Percentiles rank a stretch among this genome's conserved stretches.
These are phyloP conservation scores for Esteya vermicola DNA, from an alignment of 2,329 filamentous ascomycete species.

Conservation along the genomic window DNA sequence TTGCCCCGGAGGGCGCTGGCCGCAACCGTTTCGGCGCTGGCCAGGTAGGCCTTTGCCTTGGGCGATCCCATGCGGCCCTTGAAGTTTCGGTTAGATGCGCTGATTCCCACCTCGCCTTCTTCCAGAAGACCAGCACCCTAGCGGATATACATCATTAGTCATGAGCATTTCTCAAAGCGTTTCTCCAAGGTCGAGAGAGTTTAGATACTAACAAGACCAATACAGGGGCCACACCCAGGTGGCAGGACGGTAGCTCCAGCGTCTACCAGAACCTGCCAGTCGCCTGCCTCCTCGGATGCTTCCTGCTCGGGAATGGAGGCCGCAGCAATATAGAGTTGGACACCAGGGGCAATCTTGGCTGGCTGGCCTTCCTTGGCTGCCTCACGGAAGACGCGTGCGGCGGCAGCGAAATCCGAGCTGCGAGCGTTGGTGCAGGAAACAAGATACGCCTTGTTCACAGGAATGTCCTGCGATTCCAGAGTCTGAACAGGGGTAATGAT, in stretches of 20 bases:
- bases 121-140: constrained; percentile 61
- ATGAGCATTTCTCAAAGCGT: too few relatives aligned
- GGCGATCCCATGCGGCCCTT: constrained; percentile 76
- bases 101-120: constrained; percentile 74
- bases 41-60: constrained; percentile 59
- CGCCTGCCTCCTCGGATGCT: constrained; percentile 62
- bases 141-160: too few relatives aligned
- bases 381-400: constrained; percentile 73
- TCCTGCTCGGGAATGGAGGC: constrained; percentile 68
- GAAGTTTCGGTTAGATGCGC: constrained; percentile 77
- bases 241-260: constrained; percentile 63
- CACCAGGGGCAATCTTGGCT: constrained; percentile 58
- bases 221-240: constrained; percentile 70
- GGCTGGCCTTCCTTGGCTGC: constrained; percentile 50
- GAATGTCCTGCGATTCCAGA: constrained; percentile 60
- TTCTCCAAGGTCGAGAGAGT: too few relatives aligned
- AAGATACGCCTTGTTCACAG: constrained; percentile 71
- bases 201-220: too few relatives aligned
- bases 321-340: constrained; percentile 81
- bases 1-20: constrained; percentile 66
- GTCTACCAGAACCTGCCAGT: constrained; percentile 72
- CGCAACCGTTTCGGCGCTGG: constrained; percentile 81
- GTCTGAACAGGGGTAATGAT: constrained; percentile 63
- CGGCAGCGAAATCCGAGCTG: constrained; percentile 65
- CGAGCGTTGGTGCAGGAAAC: constrained; percentile 84